Percentiles rank a stretch among this genome's conserved stretches.
phyloP scores from a whole-genome alignment of 768 basidiomycete species.

The Termitomyces sp. region DNA sequence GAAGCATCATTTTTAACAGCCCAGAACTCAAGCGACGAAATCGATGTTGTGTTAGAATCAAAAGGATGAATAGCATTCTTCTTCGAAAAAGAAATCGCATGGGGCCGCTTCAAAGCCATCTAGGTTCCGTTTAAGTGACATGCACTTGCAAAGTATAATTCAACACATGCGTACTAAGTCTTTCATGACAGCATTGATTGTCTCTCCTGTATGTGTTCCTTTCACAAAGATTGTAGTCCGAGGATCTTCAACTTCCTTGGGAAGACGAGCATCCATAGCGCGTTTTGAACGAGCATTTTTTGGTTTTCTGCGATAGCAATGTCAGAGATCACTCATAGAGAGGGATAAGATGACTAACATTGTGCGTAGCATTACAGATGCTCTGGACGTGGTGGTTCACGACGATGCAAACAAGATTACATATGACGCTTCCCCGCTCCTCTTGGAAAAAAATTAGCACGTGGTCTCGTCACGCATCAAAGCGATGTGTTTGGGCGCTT shows the following conservation, averaged over 20 bases:
- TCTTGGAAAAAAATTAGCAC: neutral
- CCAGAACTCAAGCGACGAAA: constrained; percentile 85
- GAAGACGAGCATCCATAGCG: constrained; percentile 76
- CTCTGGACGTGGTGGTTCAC: neutral
- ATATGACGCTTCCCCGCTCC: neutral
- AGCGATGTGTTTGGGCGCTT: too few relatives aligned
- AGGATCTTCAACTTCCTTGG: constrained; percentile 86
- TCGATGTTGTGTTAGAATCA: constrained; percentile 53
- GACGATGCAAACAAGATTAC: neutral
- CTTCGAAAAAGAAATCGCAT: constrained; percentile 89
- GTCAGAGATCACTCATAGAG: neutral
- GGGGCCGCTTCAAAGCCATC: constrained; percentile 92
- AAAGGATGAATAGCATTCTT: constrained; percentile 92
- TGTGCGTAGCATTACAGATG: constrained; percentile 7
- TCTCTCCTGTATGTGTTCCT: constrained; percentile 81
- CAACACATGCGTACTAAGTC: constrained; percentile 55
- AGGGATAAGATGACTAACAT: neutral
- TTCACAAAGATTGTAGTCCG: constrained; percentile 88
- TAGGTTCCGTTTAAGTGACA: constrained; percentile 22
- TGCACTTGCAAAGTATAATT: neutral
- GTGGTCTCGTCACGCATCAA: neutral
- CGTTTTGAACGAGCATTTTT: constrained; percentile 95
- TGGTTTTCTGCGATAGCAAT: constrained; percentile 52
- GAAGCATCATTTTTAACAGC: constrained; percentile 89
- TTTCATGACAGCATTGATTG: constrained; percentile 75